Evolutionary conservation across 495 filamentous ascomycete species (phyloP), one percentile per base, ranked within the genome.

Genomic region (Penicillium verhagenii): DNA sequence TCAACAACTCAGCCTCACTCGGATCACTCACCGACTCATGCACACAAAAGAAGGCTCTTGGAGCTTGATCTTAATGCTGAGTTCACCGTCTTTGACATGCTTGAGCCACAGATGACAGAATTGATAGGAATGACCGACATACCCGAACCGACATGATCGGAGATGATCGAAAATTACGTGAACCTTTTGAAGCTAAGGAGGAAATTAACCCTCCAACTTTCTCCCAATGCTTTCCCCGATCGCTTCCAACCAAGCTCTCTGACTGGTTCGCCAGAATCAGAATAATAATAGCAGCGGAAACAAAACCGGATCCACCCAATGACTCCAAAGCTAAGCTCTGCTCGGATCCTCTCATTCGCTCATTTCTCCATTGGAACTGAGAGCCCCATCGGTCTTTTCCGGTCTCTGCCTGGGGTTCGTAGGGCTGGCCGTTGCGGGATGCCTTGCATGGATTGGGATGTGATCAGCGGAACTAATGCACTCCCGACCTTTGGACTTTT

Each of bases 381-480:
- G 47, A 49, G 25, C 47, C 31, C 47, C 51, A 24, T 64, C 60
- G 60, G 60, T 61, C 46, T 48, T 61, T 57, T 61, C 59, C 54
- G 59, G 39, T 57, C 52, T 44, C 43, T 62, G 59, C 63, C 63
- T 65, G 59, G 63, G 63, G 59, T 53, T 43, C 52, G 35, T 63
- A 59, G 60, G 58, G 58, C 58, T 61, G 58, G 58, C 50, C 58
- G 54, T 61, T 61, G 56, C 50, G 56, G 56, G 56, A 51, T 49
- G 57, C 56, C 56, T 57, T 54, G 47, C 47, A 57, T 23, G 49
- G 13, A 43, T 42, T 2, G 21, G 40, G 8, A 18, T 35, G 26
- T n/a, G 42, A 47, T 54, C 42, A 45, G 25, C 39, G 11, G n/a
- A 25, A 28, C 18, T 24, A 31, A 26, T 48, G 46, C 21, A 45